These are phyloP conservation scores for Tolypocladium sp. DNA, from an alignment of 2,329 filamentous ascomycete species.

Conservation along the genomic window DNA sequence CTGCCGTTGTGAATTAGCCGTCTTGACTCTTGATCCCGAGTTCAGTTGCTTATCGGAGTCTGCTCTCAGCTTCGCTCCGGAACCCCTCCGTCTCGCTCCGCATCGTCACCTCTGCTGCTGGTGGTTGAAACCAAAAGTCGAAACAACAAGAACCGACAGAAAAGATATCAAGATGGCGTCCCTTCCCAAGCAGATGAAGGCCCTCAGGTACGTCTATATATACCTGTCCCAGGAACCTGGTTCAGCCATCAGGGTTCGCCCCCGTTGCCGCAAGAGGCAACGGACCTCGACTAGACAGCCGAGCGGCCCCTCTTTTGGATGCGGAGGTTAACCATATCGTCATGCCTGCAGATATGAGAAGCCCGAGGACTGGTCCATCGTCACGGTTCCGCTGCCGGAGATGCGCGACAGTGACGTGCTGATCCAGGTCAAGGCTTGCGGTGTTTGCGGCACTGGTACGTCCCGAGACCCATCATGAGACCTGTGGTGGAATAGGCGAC, in stretches of 20 bases:
- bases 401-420: slow-evolving; percentile 51
- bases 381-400: slow-evolving; percentile 52
- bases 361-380: slow-evolving; percentile 51
- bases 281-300: neutral
- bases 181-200: slow-evolving; percentile 50
- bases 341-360: slow-evolving; percentile 42
- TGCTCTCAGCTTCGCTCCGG: neutral
- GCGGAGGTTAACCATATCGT: neutral
- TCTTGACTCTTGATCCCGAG: neutral
- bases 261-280: neutral
- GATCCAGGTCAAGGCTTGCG: slow-evolving; percentile 59
- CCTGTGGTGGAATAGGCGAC: neutral
- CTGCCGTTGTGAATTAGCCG: neutral
- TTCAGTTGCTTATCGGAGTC: neutral
- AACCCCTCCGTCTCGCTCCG: neutral
- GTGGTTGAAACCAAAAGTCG: neutral
- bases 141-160: neutral
- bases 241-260: slow-evolving; percentile 12
- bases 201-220: slow-evolving; percentile 41
- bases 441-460: slow-evolving; percentile 50
- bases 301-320: neutral
- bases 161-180: slow-evolving; percentile 17
- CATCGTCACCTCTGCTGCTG: neutral
- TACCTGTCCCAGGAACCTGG: neutral
- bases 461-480: slow-evolving; percentile 10